Evolutionary conservation across 2,329 filamentous ascomycete species (phyloP), one percentile per base, ranked within the genome.

Genomic region (Lachnellula occidentalis): DNA sequence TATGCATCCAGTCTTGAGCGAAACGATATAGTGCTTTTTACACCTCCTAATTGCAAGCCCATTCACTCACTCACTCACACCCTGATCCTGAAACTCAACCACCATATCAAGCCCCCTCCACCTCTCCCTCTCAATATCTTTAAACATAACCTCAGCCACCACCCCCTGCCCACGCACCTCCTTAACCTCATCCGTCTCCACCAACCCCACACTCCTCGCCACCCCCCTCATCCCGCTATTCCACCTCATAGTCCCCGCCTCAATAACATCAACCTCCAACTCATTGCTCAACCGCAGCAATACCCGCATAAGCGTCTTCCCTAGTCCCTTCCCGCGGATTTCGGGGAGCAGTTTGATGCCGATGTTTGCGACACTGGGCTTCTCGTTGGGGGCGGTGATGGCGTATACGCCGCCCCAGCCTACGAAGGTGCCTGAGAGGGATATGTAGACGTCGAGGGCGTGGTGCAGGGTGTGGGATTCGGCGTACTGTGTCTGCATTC

Each of bases 141-240:
- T 51, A 61, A 45, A 64, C 60, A 51, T 55, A n/a, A 41, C 55
- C 7, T 60, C 60, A 34, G 55, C 55, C 12, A 64, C 60, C 47
- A 62, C 61, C 3, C 56, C 52, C 60, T 60, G 62, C 36, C 62
- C 50, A 4, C 58, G 62, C 48, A 64, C 12, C 1, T 42, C 57
- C 9, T 64, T 61, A 6, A 65, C 56, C 22, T 67, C 63, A 7
- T 64, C 65, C 31, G 59, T 61, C 27, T 56, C 54, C 41, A n/a
- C 46, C 36, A 53, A 46, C 3, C 57, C 57, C 11, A 61, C 24
- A n/a, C 50, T 54, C 48, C n/a, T 50, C 45, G 56, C 53, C 42
- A 61, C n/a, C 5, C 43, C 50, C 31, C 57, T 54, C 59, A 61
- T 61, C 17, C 46, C 34, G 27, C 2, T 34, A 51, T 61, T 59